These are phyloP conservation scores for Dicorynia guianensis DNA, from an alignment of 306 rosid species.

Conservation along the genomic window DNA sequence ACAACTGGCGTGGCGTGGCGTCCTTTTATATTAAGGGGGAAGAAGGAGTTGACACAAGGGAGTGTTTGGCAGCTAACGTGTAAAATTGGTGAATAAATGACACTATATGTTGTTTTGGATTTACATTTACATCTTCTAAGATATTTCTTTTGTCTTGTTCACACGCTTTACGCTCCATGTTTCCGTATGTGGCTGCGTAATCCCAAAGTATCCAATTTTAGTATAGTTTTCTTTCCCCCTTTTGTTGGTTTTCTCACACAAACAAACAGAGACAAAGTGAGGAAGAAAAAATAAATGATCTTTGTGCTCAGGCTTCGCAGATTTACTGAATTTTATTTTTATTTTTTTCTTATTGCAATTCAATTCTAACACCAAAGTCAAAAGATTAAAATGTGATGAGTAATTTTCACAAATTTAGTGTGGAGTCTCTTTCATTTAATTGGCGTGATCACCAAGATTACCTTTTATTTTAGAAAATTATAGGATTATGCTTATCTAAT, in stretches of 20 bases:
- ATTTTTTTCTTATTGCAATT: no score
- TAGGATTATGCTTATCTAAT: no score
- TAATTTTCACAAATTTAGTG: not conserved
- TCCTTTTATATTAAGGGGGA: no score
- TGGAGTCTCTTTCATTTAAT: constrained; percentile 5
- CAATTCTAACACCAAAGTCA: no score
- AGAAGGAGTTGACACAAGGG: no score
- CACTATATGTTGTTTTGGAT: not conserved
- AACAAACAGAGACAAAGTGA: not conserved
- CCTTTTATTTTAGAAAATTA: not conserved
- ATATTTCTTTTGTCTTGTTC: constrained; percentile 1
- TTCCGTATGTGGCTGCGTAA: constrained; percentile 27
- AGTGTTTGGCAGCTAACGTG: no score
- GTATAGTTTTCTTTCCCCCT: not conserved
- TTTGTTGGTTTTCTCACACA: not conserved
- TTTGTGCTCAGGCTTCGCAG: no score
- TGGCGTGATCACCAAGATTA: constrained; percentile 23
- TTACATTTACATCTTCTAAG: not conserved
- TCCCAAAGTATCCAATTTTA: not conserved
- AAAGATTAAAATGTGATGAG: not conserved
- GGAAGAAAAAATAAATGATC: no score
- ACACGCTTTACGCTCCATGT: constrained; percentile 10
- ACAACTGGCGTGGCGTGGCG: no score
- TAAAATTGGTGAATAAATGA: not conserved
- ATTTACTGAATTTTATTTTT: no score